Conservation (phyloP, 2,329 filamentous ascomycete genomes). For the Alternaria ethzedia region DNA sequence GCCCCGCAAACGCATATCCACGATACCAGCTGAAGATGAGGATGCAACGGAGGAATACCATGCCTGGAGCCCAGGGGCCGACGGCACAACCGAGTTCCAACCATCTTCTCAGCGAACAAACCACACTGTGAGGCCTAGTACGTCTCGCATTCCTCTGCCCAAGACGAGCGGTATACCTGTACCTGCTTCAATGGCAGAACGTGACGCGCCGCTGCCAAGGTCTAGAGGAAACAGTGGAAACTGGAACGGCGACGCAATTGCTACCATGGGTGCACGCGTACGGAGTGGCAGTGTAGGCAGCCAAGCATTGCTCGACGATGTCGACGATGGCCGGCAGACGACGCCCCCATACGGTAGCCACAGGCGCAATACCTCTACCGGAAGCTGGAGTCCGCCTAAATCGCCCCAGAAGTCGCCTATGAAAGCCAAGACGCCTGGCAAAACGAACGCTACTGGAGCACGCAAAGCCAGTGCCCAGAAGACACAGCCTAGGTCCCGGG, state of each 20-base stretch:
- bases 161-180: constrained; percentile 81
- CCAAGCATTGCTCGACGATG: constrained; percentile 60
- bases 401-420: constrained; percentile 43
- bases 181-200: constrained; percentile 72
- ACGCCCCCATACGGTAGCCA: constrained; percentile 30
- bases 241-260: constrained; percentile 65
- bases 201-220: constrained; percentile 72
- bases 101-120: constrained; percentile 52
- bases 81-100: constrained; percentile 71
- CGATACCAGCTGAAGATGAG: constrained; percentile 53
- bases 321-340: constrained; percentile 33
- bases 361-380: constrained; percentile 27
- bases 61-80: constrained; percentile 72
- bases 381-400: constrained; percentile 35
- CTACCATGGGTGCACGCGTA: constrained; percentile 67
- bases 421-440: constrained; percentile 51
- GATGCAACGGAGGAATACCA: constrained; percentile 37
- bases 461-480: constrained; percentile 41
- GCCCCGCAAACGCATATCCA: constrained; percentile 41
- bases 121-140: constrained; percentile 61
- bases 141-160: constrained; percentile 85
- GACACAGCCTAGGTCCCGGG: constrained; percentile 45
- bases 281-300: constrained; percentile 72
- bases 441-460: constrained; percentile 40
- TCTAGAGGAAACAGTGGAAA: constrained; percentile 63